phyloP scores from a whole-genome alignment of 2,329 filamentous ascomycete species.

The Cladosporium oxysporum region DNA sequence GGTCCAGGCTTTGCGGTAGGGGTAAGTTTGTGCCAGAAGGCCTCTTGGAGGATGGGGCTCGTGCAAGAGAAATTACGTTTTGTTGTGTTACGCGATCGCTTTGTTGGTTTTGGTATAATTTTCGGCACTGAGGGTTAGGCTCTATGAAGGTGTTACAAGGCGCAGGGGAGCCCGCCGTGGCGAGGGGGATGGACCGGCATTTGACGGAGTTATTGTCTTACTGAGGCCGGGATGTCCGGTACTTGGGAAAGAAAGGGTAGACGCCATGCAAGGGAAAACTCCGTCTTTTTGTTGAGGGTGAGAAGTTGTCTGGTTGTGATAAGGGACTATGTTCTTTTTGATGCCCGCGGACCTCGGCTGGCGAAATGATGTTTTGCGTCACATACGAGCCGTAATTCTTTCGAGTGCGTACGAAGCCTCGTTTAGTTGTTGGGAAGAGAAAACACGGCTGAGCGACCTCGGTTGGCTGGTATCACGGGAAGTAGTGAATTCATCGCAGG shows the following conservation, averaged over 20 bases:
- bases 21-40: too few species aligned
- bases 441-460: not conserved
- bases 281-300: not conserved
- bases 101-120: too few species aligned
- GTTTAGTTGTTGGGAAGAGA: not conserved
- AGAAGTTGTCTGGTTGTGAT: not conserved
- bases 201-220: too few species aligned
- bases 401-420: not conserved
- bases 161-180: too few species aligned
- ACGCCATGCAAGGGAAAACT: not conserved
- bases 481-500: not conserved
- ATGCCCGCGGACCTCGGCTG: not conserved
- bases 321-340: too few species aligned
- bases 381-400: not conserved
- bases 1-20: too few species aligned
- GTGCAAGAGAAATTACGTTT: too few species aligned
- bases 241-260: not conserved
- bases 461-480: not conserved
- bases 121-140: too few species aligned
- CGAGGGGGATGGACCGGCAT: too few species aligned
- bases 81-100: too few species aligned
- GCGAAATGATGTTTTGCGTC: not conserved
- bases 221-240: not conserved
- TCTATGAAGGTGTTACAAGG: too few species aligned
- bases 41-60: too few species aligned